phyloP scores from a whole-genome alignment of 1,284 basidiomycete species.

The Apiotrichum sp. region DNA sequence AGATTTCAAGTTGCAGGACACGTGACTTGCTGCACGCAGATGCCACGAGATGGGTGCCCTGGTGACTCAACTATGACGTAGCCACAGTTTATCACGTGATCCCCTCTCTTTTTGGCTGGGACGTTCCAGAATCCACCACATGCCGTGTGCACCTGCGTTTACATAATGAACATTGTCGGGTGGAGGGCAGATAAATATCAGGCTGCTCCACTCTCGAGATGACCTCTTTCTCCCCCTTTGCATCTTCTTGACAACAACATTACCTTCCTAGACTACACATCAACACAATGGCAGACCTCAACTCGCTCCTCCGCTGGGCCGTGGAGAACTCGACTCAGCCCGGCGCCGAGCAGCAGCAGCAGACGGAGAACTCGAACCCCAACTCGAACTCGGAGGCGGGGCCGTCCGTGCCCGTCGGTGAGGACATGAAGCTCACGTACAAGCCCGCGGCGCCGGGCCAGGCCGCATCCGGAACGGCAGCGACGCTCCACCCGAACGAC shows the following conservation, averaged over 20 bases:
- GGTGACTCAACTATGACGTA: too few species aligned
- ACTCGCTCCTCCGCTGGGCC: conserved; percentile 21
- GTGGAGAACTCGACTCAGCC: conserved; percentile 33
- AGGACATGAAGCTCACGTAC: conserved; percentile 29
- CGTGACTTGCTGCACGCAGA: too few species aligned
- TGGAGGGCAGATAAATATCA: neutral
- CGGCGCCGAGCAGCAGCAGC: neutral
- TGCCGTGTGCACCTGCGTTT: neutral
- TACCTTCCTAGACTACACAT: too few species aligned
- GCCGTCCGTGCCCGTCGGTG: conserved; percentile 1
- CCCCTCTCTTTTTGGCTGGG: too few species aligned
- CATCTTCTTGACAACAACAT: too few species aligned
- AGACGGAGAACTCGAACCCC: neutral
- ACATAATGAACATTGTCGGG: neutral
- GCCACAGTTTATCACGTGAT: too few species aligned
- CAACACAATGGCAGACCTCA: conserved; percentile 16
- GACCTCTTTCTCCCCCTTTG: too few species aligned
- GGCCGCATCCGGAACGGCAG: conserved; percentile 13
- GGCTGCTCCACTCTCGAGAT: too few species aligned
- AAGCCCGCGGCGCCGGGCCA: conserved; percentile 22
- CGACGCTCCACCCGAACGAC: conserved; percentile 39
- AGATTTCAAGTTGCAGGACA: too few species aligned
- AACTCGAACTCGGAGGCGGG: neutral
- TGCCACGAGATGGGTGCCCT: too few species aligned
- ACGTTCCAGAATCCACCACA: neutral